Evolutionary conservation across 495 filamentous ascomycete species (phyloP), one percentile per base, ranked within the genome.

Genomic region (Barbatosphaeria neglecta): DNA sequence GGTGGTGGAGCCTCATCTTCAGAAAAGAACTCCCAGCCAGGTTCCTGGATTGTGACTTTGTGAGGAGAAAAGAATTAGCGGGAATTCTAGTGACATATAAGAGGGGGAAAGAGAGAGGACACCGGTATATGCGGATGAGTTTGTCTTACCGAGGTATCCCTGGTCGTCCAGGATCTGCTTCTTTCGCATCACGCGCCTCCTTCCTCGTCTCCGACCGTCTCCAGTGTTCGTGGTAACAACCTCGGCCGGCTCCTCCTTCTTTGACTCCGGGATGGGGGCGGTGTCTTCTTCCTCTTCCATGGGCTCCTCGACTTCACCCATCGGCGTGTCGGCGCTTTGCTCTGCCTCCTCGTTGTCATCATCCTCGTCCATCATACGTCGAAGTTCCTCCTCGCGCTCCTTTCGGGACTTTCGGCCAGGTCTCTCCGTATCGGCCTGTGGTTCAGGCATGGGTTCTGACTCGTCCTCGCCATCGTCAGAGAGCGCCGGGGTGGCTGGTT

Each of bases 21-120:
- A 2, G 88, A 95, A 70, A 93, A 97, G 5, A 87, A 94, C 62
- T 97, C 92, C 92, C 92, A 98, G 1, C 74, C 81, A 1, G 78
- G 68, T 58, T 96, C 90, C 56, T 90, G 84, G 52, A 82, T 83
- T 11, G 92, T 97, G 16, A 97, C 92, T 94, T 55, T n/a, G 20
- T 17, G 23, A 43, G n/a, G n/a, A n/a, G n/a, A n/a, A n/a, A n/a
- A 24, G 24, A 50, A n/a, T 35, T 35, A 35, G 31, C 31, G 31
- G 13, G n/a, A n/a, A n/a, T n/a, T n/a, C n/a, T n/a, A n/a, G 54
- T 47, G 49, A 55, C 53, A 9, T 52, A 18, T 31, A 20, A 38
- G 39, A 33, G 11, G 22, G 23, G 37, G 7, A 33, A 16, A 19
- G 37, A 9, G 27, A 17, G 33, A 28, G 25, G 19, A 44, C 11